These are phyloP conservation scores for Trichothecium sympodiale DNA, from an alignment of 2,329 filamentous ascomycete genomes.

Conservation along the genomic window DNA sequence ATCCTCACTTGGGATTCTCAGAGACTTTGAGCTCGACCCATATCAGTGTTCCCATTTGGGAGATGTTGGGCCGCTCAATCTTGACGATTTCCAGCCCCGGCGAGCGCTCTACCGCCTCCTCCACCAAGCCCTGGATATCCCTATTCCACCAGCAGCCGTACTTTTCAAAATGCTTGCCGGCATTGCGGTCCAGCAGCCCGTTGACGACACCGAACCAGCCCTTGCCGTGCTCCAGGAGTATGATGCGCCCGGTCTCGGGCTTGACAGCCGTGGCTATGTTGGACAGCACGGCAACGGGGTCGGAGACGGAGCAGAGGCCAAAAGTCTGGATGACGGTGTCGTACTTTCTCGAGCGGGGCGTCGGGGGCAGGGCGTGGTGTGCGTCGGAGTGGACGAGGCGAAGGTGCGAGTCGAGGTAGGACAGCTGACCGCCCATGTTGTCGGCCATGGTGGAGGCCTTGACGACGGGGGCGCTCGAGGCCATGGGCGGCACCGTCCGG, in stretches of 20 bases:
- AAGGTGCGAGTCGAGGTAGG: constrained; percentile 28
- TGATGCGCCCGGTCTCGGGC: constrained; percentile 45
- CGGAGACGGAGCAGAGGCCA: constrained; percentile 50
- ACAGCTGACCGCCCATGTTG: constrained; percentile 22
- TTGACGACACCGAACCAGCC: constrained; percentile 45
- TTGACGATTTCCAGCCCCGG: constrained; percentile 46
- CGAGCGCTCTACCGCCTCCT: constrained; percentile 32
- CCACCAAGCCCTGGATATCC: constrained; percentile 45
- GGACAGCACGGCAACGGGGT: constrained; percentile 41
- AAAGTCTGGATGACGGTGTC: constrained; percentile 56
- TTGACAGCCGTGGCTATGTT: constrained; percentile 41
- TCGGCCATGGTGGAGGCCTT: constrained; percentile 20
- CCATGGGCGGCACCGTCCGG: constrained; percentile 27
- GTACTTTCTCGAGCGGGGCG: constrained; percentile 32
- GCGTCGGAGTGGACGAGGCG: constrained; percentile 40
- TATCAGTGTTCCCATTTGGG: constrained; percentile 46
- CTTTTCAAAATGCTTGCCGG: constrained; percentile 42
- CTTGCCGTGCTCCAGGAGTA: constrained; percentile 52
- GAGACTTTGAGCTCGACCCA: constrained; percentile 40
- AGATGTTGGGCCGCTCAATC: constrained; percentile 37
- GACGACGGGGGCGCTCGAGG: constrained; percentile 18
- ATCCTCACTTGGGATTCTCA: background rate
- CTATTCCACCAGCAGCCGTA: constrained; percentile 62
- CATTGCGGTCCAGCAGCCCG: constrained; percentile 41
- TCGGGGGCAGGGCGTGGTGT: constrained; percentile 28